Base-by-base conservation (phyloP, 257 asterid genomes). In the Solanum stenotomum region DNA sequence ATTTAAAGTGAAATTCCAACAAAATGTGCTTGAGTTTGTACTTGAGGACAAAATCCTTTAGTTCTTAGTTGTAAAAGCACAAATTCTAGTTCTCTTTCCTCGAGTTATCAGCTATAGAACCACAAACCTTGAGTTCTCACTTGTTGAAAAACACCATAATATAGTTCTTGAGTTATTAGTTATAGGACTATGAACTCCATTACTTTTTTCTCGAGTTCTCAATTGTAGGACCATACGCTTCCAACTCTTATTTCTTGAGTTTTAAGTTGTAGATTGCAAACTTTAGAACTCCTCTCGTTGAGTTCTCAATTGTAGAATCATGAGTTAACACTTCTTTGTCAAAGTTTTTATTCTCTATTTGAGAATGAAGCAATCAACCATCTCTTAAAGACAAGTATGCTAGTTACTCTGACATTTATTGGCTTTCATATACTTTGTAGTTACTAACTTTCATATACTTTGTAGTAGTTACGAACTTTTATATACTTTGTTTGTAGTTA, bases 341-440 rank as follows among this genome's bases (percentile, higher is more conserved):
- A 12, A 67, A 67, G 18, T 12, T 67, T 25, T 67, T 67, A 67
- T 25, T 93, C 94, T 94, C 95, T 89, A 93, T 92, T 44, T 74
- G 93, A 88, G 89, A 90, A 79, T 72, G 89, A 91, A 91, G 79
- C 87, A 40, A 90, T 84, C 90, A 84, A 78, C 23, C 31, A 63
- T 90, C 92, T 88, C 90, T 78, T 59, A 87, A 91, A 87, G 94
- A 87, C 93, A 94, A 93, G 94, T 88, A 70, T 89, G 76, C 37
- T 6, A 33, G 34, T 25, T 75, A 74, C 29, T 75, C 15, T 3
- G 18, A 23, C 40, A 25, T 35, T 18, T 12, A 4, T 76, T 76
- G 40, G 52, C 56, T 86, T 71, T 65, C 78, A 56, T 44, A 46
- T 46, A 46, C 59, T 46, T 46, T 46, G 20, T 14, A 46, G 20